Evolutionary conservation across 768 basidiomycete genomes (phyloP).

Genomic region (Mycena maculata): DNA sequence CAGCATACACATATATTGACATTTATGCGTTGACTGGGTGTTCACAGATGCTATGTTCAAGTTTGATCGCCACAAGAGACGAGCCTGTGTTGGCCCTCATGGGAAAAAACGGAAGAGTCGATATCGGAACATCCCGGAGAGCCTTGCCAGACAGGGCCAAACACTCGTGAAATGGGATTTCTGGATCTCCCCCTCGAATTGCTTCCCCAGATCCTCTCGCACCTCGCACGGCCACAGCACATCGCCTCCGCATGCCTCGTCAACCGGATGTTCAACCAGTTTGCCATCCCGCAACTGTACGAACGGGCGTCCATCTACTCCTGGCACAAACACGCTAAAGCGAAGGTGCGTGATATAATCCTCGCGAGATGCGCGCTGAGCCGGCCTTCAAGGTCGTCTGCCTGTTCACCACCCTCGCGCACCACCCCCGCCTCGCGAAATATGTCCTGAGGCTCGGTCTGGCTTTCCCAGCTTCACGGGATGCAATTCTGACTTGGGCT

Average conservation of each 20-base stretch:
- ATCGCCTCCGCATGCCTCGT: constrained; percentile 67
- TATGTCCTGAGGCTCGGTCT: constrained; percentile 70
- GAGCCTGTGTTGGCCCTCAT: too few species aligned
- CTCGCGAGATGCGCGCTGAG: neutral
- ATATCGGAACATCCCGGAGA: too few species aligned
- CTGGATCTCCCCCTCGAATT: constrained; percentile 75
- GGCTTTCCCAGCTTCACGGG: constrained; percentile 31
- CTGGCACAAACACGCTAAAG: constrained; percentile 77
- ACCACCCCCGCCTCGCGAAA: constrained; percentile 64
- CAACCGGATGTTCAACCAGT: constrained; percentile 63
- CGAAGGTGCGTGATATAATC: constrained; percentile 56
- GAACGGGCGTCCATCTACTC: constrained; percentile 69
- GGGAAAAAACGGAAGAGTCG: too few species aligned
- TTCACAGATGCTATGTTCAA: too few species aligned
- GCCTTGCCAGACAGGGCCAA: too few species aligned
- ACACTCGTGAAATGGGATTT: constrained; percentile 57
- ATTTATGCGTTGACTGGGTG: too few species aligned
- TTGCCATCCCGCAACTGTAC: constrained; percentile 67
- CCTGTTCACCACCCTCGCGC: constrained; percentile 71
- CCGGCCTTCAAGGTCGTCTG: constrained; percentile 60
- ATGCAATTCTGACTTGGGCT: neutral
- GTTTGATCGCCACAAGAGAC: too few species aligned
- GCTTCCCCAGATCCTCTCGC: constrained; percentile 63
- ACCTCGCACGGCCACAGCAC: constrained; percentile 64
- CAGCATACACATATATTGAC: too few species aligned